phyloP scores from a whole-genome alignment of 352 stramenopile species.

The Phytophthora quininea region DNA sequence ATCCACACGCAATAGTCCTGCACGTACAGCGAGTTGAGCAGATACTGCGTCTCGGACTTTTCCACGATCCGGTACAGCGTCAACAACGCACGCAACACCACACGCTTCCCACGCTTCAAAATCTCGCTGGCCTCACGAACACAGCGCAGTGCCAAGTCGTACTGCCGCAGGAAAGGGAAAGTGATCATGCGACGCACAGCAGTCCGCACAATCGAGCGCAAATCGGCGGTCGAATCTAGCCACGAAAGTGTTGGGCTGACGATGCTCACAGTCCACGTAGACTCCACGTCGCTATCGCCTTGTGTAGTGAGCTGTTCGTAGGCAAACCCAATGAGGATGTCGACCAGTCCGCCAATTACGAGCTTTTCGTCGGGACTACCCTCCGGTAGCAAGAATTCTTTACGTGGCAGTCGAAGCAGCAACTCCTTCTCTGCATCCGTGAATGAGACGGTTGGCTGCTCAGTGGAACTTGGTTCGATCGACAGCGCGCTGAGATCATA shows the following conservation, averaged over 20 bases:
- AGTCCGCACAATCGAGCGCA: constrained; percentile 67
- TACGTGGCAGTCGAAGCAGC: constrained; percentile 69
- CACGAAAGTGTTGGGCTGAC: constrained; percentile 95
- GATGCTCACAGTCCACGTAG: constrained; percentile 96
- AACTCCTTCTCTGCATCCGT: constrained; percentile 77
- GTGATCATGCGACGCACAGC: constrained; percentile 91
- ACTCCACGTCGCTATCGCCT: constrained; percentile 96
- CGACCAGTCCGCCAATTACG: constrained; percentile 87
- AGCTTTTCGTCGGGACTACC: constrained; percentile 60
- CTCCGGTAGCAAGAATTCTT: constrained; percentile 78
- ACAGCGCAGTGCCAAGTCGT: constrained; percentile 80
- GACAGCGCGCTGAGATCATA: constrained; percentile 30
- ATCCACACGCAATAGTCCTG: constrained; percentile 94
- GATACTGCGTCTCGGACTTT: constrained; percentile 96
- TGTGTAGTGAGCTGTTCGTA: constrained; percentile 97
- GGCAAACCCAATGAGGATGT: constrained; percentile 95
- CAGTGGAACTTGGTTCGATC: constrained; percentile 15
- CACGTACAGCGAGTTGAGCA: constrained; percentile 96
- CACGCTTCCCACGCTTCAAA: constrained; percentile 85
- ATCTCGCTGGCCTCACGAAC: constrained; percentile 87
- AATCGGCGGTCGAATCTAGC: constrained; percentile 85
- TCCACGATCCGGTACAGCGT: constrained; percentile 92
- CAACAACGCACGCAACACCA: constrained; percentile 91
- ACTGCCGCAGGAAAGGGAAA: constrained; percentile 96
- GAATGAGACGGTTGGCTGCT: constrained; percentile 33